These are phyloP conservation scores for Epichloe sylvatica DNA, from an alignment of 2,329 filamentous ascomycete species.

Conservation along the genomic window DNA sequence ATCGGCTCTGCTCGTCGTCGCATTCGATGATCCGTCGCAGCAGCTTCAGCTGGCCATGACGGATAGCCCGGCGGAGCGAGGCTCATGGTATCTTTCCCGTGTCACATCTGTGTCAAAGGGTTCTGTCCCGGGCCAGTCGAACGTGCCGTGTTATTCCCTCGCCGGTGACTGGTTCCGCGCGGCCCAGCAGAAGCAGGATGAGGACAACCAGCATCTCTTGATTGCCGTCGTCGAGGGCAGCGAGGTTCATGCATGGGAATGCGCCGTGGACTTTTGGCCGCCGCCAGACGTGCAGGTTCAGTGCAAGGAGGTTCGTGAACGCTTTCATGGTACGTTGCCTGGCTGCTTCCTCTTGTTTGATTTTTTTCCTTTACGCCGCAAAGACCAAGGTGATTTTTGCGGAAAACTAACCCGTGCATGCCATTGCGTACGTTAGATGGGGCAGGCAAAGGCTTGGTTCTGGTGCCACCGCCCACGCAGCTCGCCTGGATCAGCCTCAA, in stretches of 20 bases:
- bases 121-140: conserved; percentile 6
- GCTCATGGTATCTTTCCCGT: conserved; percentile 7
- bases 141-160: conserved; percentile 8
- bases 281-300: conserved; percentile 5
- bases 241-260: conserved; percentile 10
- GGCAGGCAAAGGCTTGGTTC: conserved; percentile 1
- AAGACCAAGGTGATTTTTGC: neutral
- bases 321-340: conserved; percentile 7
- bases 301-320: conserved; percentile 7
- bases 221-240: conserved; percentile 8
- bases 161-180: conserved; percentile 9
- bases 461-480: conserved; percentile 5
- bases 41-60: conserved; percentile 10
- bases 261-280: conserved; percentile 8
- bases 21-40: conserved; percentile 7
- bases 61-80: conserved; percentile 4
- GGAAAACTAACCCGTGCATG: neutral
- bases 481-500: conserved; percentile 8
- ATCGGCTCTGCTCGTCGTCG: conserved; percentile 7
- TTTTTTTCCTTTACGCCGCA: neutral
- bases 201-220: conserved; percentile 4
- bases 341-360: neutral
- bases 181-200: neutral
- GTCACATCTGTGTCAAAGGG: conserved; percentile 5
- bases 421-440: conserved; percentile 3